Evolutionary conservation across 108 stramenopile species (phyloP).

Genomic region (Skeletonema tropicum): DNA sequence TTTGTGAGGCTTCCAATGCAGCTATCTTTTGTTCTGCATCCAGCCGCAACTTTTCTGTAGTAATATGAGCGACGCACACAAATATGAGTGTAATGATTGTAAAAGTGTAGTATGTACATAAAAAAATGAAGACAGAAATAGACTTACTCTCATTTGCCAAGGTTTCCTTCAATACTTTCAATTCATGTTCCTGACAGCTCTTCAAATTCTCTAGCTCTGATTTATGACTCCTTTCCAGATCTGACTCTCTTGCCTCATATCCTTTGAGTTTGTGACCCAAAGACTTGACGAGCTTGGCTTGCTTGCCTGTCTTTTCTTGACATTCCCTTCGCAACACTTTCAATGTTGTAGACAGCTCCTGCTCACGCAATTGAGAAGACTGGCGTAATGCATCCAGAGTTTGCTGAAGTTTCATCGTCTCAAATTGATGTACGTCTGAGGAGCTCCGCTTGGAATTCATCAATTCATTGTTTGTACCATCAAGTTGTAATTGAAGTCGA

Average conservation of each 20-base stretch:
- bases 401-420: slow-evolving; percentile 14
- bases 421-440: background rate
- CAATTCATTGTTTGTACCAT: slow-evolving; percentile 22
- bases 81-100: background rate
- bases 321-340: slow-evolving; percentile 7
- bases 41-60: slow-evolving; percentile 19
- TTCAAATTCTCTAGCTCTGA: slow-evolving; percentile 15
- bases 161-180: background rate
- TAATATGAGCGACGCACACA: background rate
- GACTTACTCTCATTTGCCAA: slow-evolving; percentile 6
- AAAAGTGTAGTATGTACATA: background rate
- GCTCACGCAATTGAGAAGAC: slow-evolving; percentile 22
- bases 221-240: slow-evolving; percentile 15
- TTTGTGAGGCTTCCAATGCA: slow-evolving; percentile 16
- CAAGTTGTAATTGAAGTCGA: slow-evolving; percentile 29
- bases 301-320: slow-evolving; percentile 9
- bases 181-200: background rate
- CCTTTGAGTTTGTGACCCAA: slow-evolving; percentile 24
- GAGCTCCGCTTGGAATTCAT: background rate
- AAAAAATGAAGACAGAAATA: slow-evolving; percentile 30
- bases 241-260: slow-evolving; percentile 10
- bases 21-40: slow-evolving; percentile 34
- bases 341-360: slow-evolving; percentile 7
- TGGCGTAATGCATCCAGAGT: slow-evolving; percentile 23
- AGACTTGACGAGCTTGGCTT: slow-evolving; percentile 15